These are phyloP conservation scores for Coemansia guatemalensis DNA, from an alignment of 192 early-diverging fungal species.

Conservation along the genomic window DNA sequence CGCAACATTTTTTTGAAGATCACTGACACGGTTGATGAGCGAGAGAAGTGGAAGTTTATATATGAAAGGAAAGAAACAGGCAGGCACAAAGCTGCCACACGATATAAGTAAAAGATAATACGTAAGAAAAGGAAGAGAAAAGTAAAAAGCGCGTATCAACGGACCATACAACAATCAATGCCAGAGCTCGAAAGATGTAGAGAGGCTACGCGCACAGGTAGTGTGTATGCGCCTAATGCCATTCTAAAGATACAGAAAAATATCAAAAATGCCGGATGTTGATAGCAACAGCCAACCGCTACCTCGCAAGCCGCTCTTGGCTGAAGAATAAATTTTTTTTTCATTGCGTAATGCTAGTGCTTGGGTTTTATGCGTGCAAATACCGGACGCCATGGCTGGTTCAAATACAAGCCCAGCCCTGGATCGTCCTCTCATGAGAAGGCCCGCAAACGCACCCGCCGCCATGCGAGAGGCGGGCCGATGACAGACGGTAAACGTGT, in stretches of 20 bases:
- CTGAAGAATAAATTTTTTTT: background rate
- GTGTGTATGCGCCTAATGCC: slow-evolving; percentile 1
- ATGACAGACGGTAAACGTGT: background rate
- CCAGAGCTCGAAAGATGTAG: background rate
- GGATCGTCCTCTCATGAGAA: background rate
- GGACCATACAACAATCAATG: background rate
- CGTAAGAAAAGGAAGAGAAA: background rate
- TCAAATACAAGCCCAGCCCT: background rate
- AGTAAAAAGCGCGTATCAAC: background rate
- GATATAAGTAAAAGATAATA: slow-evolving; percentile 1
- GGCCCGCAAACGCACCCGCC: background rate
- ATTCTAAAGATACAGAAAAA: background rate
- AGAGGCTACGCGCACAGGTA: background rate
- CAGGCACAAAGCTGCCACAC: background rate
- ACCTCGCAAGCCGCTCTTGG: background rate
- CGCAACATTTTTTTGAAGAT: slow-evolving; percentile 2
- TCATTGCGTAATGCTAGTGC: background rate
- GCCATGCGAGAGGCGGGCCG: background rate
- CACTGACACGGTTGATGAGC: background rate
- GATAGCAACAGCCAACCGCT: background rate
- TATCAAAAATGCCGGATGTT: background rate
- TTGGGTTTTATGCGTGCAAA: background rate
- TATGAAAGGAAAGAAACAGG: slow-evolving; percentile 6
- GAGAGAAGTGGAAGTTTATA: background rate
- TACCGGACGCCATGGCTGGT: background rate